Evolutionary conservation across 768 basidiomycete species (phyloP), one percentile per base, ranked within the genome.

Genomic region (Fistulinella prunicolor): DNA sequence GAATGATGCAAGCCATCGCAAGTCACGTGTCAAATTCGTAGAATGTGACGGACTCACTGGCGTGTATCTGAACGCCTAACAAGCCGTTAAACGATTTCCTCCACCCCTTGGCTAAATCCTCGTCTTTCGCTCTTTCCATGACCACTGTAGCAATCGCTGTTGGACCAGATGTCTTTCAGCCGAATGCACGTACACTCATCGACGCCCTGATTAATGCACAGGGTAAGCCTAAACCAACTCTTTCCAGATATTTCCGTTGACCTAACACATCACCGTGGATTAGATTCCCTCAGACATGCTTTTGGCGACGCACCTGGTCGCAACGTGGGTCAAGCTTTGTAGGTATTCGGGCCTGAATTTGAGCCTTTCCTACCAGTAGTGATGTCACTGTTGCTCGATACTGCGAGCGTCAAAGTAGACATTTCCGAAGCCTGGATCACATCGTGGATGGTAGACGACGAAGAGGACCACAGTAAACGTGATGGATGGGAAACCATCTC

Each of bases 1-100:
- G 10, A 83, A 82, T 36, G 79, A 80, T 6, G 62, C 76, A 0
- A 83, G 85, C 42, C 84, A 87, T 63, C 72, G 76, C 21, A 85
- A 83, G 60, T 59, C 94, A 42, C 73, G 87, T 20, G 78, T 82
- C 34, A 90, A 93, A 61, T 88, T 89, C 1, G 92, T 95, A 87
- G 92, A 94, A 61, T 93, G 91, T 64, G 90, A 89, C 0, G 88
- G 88, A 8, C 71, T 92, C 19, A 86, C 91, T 51, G 91, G 91
- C 90, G 34, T 16, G 80, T 65, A 20, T 37, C 54, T 48, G 38
- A 28, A 38, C 12, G 16, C 28, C n/a, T n/a, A n/a, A n/a, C n/a
- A n/a, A n/a, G n/a, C n/a, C n/a, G n/a, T n/a, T n/a, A n/a, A n/a
- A n/a, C n/a, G n/a, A n/a, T n/a, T n/a, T n/a, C n/a, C n/a, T n/a